Evolutionary conservation across 139 green algal species (phyloP).

Genomic region (Chlorella sp.): DNA sequence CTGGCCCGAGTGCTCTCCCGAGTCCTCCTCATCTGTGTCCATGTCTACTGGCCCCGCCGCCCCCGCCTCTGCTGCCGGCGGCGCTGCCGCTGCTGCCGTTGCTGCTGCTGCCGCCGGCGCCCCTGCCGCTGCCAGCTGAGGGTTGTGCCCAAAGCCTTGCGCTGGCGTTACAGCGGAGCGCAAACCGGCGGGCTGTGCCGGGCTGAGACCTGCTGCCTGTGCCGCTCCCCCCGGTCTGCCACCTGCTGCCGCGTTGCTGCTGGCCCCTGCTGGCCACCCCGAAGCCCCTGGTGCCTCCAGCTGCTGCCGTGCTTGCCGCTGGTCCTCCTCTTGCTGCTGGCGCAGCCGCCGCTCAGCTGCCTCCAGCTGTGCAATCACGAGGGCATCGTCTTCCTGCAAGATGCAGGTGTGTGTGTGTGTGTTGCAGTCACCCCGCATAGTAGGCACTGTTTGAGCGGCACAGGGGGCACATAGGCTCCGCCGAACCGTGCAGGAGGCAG

Average conservation of each 20-base stretch:
- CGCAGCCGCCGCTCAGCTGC: neutral
- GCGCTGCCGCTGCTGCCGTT: neutral
- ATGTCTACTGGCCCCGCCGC: neutral
- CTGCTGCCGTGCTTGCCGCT: neutral
- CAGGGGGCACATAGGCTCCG: no score
- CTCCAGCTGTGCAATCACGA: constrained; percentile 46
- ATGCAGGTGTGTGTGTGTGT: no score
- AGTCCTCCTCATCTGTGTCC: neutral
- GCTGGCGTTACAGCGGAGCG: neutral
- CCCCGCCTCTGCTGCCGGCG: neutral
- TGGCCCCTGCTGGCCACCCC: neutral
- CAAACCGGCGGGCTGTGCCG: no score
- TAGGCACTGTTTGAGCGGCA: no score
- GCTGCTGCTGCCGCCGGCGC: neutral
- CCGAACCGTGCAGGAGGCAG: constrained; percentile 34
- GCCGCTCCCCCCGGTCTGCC: no score
- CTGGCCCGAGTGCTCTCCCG: neutral
- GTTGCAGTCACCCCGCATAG: no score
- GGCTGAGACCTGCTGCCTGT: no score
- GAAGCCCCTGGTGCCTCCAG: neutral
- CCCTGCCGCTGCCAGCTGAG: neutral
- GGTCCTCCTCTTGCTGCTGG: neutral
- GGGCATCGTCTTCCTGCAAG: constrained; percentile 62
- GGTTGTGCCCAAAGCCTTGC: neutral
- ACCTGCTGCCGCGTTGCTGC: no score